Conservation (phyloP, 768 basidiomycete species). For the Russula lepida region DNA sequence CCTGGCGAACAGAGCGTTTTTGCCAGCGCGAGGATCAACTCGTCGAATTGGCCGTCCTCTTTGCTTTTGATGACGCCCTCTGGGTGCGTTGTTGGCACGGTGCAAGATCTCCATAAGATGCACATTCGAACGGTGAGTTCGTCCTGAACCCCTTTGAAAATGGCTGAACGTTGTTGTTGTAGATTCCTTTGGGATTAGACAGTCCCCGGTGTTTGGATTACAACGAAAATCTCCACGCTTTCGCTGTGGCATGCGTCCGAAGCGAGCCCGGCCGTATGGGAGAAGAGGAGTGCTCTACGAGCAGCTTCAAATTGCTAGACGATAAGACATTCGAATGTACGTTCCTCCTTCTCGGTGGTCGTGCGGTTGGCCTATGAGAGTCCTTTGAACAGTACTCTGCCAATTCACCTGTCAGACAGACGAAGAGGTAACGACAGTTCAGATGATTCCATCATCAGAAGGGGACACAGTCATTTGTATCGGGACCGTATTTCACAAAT, state of each 20-base stretch:
- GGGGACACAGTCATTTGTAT: constrained; percentile 30
- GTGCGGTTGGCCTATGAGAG: neutral
- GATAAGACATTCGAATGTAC: constrained; percentile 49
- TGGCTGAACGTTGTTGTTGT: neutral
- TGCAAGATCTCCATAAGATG: constrained; percentile 64
- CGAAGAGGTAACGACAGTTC: constrained; percentile 57
- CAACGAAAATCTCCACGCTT: constrained; percentile 42
- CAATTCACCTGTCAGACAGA: constrained; percentile 40
- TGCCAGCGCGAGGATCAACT: constrained; percentile 45
- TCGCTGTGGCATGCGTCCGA: constrained; percentile 59
- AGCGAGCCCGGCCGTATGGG: constrained; percentile 47
- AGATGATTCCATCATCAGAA: constrained; percentile 27
- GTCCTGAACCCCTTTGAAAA: neutral
- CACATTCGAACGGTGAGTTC: constrained; percentile 65
- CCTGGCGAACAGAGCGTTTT: constrained; percentile 36
- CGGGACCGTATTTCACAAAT: constrained; percentile 31
- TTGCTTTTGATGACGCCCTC: constrained; percentile 50
- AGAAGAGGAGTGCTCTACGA: constrained; percentile 36
- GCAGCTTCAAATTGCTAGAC: constrained; percentile 60
- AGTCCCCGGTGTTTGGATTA: constrained; percentile 63
- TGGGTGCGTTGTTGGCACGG: constrained; percentile 54
- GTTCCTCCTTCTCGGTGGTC: neutral
- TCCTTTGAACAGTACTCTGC: constrained; percentile 33
- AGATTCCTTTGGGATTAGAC: constrained; percentile 68
- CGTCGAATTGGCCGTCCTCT: constrained; percentile 39